Conservation (phyloP, 805 yeast species). For the Kuraishia floccosa region DNA sequence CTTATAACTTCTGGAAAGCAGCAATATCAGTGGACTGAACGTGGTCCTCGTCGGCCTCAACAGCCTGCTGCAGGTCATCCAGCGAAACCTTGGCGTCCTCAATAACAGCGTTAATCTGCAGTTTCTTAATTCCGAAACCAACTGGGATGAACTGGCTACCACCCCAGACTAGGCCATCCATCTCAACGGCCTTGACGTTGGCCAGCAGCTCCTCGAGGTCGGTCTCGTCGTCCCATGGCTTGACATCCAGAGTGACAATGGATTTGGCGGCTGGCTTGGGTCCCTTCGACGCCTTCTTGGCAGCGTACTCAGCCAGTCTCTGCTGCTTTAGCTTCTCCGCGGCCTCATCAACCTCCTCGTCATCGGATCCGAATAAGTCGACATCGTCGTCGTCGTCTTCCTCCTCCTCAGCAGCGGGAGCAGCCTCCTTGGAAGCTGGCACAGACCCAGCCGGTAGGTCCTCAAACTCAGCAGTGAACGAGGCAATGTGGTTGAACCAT, state of each 20-base stretch:
- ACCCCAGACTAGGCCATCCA: slow-evolving; percentile 98
- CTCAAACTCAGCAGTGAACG: slow-evolving; percentile 78
- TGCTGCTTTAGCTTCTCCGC: slow-evolving; percentile 96
- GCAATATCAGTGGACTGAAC: slow-evolving; percentile 98
- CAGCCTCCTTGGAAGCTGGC: slow-evolving; percentile 49
- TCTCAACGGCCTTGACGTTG: slow-evolving; percentile 73
- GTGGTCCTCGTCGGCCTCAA: slow-evolving; percentile 95
- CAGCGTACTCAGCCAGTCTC: slow-evolving; percentile 96
- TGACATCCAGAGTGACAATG: slow-evolving; percentile 90
- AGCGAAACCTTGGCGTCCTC: slow-evolving; percentile 95
- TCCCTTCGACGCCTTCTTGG: slow-evolving; percentile 94
- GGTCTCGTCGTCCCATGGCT: slow-evolving; percentile 99
- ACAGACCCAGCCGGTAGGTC: slow-evolving; percentile 71
- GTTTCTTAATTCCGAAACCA: slow-evolving; percentile 99
- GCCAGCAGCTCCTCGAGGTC: slow-evolving; percentile 82
- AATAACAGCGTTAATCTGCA: slow-evolving; percentile 95
- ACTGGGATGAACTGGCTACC: slow-evolving; percentile 92
- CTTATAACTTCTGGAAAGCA: slow-evolving; percentile 96
- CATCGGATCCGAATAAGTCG: slow-evolving; percentile 89
- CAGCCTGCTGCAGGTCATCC: slow-evolving; percentile 70
- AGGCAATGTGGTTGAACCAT: slow-evolving; percentile 98
- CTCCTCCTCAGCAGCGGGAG: slow-evolving; percentile 64
- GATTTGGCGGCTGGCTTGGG: slow-evolving; percentile 99
- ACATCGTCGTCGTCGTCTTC: slow-evolving; percentile 87
- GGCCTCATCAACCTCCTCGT: slow-evolving; percentile 90